Conservation (phyloP, 2,329 filamentous ascomycete species). For the Phoma sp. region DNA sequence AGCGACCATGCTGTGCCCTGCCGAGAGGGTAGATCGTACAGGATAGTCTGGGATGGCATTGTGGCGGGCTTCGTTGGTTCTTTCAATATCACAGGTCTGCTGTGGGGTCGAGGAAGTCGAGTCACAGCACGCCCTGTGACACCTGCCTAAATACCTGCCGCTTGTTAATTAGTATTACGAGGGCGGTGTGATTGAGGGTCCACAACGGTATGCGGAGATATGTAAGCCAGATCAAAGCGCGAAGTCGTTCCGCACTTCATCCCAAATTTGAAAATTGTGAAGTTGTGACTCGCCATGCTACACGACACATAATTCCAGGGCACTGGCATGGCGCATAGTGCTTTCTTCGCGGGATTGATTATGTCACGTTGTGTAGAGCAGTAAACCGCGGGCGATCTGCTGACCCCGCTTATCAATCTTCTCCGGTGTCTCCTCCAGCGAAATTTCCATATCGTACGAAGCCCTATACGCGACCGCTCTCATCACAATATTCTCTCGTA, state of each 20-base stretch:
- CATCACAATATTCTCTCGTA: background rate
- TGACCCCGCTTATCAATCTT: too few species aligned
- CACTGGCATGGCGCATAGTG: too few species aligned
- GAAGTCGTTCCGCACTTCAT: background rate
- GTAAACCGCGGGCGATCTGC: too few species aligned
- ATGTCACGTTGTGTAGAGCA: too few species aligned
- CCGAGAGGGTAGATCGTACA: constrained; percentile 69
- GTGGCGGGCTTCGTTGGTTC: background rate
- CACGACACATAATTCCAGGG: too few species aligned
- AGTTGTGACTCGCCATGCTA: too few species aligned
- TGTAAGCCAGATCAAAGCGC: background rate
- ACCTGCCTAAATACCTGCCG: background rate
- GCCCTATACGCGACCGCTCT: too few species aligned
- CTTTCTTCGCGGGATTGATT: too few species aligned
- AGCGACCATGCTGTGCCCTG: constrained; percentile 64
- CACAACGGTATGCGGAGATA: background rate
- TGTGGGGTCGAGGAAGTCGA: background rate
- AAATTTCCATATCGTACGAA: too few species aligned
- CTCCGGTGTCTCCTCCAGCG: too few species aligned
- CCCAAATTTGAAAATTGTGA: background rate
- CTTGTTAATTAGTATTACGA: constrained; percentile 2
- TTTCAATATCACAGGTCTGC: too few species aligned
- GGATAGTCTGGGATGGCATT: constrained; percentile 53
- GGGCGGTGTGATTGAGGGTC: constrained; percentile 6
- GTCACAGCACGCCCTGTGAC: background rate